Conservation (phyloP, 169 alveolate genomes). For the Cryptosporidium sp. region DNA sequence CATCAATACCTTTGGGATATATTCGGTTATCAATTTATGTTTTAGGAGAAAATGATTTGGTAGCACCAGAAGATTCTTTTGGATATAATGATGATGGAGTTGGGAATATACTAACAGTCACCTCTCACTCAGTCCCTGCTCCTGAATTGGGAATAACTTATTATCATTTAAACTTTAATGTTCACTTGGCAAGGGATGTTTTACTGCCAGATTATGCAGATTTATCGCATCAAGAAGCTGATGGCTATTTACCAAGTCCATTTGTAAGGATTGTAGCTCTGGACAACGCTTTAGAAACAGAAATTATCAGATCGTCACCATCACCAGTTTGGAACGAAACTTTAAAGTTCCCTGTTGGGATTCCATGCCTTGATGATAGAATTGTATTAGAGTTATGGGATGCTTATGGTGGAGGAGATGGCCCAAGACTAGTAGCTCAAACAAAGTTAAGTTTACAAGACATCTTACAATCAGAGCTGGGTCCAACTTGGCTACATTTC, state of each 20-base stretch:
- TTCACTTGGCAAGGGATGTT: conserved; percentile 62
- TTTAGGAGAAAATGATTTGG: conserved; percentile 59
- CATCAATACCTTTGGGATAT: conserved; percentile 74
- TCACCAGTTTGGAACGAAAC: conserved; percentile 76
- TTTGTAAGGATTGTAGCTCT: conserved; percentile 59
- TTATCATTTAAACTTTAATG: conserved; percentile 67
- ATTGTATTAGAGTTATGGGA: conserved; percentile 72
- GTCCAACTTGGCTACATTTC: conserved; percentile 72
- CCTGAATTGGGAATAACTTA: conserved; percentile 75
- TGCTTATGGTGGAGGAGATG: conserved; percentile 75
- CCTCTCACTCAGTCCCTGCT: conserved; percentile 35
- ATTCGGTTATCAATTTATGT: conserved; percentile 64
- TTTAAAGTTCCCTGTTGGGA: conserved; percentile 74
- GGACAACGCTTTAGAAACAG: conserved; percentile 70
- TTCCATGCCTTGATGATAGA: conserved; percentile 70
- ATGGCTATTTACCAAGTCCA: conserved; percentile 70
- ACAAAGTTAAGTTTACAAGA: conserved; percentile 71
- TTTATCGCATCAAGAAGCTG: conserved; percentile 73
- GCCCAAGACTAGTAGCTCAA: conserved; percentile 75
- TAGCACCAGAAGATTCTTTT: conserved; percentile 63
- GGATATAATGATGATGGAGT: conserved; percentile 31
- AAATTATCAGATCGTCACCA: conserved; percentile 37
- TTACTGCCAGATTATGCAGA: conserved; percentile 72
- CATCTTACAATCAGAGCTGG: conserved; percentile 45
- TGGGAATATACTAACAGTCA: neutral